Percentiles rank a stretch among this genome's conserved stretches.
phyloP scores from a whole-genome alignment of 1,284 basidiomycete species.

The Testicularia cyperi region DNA sequence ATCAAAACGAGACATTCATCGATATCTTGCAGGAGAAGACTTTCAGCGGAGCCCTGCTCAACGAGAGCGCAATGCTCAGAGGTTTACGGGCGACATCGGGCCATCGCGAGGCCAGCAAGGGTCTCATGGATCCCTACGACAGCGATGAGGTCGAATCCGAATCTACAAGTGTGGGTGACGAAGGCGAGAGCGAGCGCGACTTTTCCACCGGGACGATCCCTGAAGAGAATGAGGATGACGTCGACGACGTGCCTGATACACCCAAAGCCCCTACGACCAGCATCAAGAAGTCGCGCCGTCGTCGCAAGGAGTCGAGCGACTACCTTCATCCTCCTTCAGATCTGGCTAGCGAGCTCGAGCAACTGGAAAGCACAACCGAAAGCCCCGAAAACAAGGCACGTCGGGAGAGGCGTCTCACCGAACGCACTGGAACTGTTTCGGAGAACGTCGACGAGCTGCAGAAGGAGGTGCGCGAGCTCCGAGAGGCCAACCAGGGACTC shows the following conservation, averaged over 20 bases:
- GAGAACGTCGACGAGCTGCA: conserved; percentile 36
- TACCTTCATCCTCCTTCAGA: conserved; percentile 12
- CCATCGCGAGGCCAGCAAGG: conserved; percentile 7
- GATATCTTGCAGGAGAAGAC: conserved; percentile 52
- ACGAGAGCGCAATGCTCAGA: conserved; percentile 44
- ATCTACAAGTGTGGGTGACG: conserved; percentile 10
- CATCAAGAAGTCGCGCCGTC: conserved; percentile 9
- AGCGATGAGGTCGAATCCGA: conserved; percentile 26
- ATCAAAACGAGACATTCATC: conserved; percentile 47
- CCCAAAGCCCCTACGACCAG: conserved; percentile 18
- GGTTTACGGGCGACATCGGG: conserved; percentile 20
- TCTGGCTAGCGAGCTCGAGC: conserved; percentile 75
- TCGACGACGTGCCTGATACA: conserved; percentile 47
- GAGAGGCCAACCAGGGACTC: conserved; percentile 90
- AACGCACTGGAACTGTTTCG: conserved; percentile 33
- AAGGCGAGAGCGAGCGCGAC: conserved; percentile 7
- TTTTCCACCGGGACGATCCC: conserved; percentile 17
- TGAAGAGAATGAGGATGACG: conserved; percentile 39
- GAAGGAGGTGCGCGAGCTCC: conserved; percentile 83
- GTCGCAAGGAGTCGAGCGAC: conserved; percentile 2
- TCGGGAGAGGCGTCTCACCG: conserved; percentile 45
- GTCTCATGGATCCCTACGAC: conserved; percentile 25
- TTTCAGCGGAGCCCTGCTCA: conserved; percentile 43
- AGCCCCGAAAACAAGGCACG: conserved; percentile 11
- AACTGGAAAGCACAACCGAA: conserved; percentile 47